These are phyloP conservation scores for Apocynum venetum DNA, from an alignment of 257 asterid species.

Conservation along the genomic window DNA sequence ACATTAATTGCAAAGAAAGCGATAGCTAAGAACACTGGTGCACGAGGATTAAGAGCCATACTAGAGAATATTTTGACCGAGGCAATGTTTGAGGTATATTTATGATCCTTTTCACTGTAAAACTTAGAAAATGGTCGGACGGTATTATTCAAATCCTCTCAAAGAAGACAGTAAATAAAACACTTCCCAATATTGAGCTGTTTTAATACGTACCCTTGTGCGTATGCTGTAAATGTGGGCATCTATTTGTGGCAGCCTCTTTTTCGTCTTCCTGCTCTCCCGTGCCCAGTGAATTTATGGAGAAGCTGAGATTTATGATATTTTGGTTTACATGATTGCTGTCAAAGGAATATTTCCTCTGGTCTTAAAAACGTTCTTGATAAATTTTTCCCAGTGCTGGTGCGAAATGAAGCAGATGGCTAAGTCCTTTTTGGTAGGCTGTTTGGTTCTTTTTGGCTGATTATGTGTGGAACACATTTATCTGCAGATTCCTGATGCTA, in stretches of 20 bases:
- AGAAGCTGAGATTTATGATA: neutral
- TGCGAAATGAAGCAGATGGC: neutral
- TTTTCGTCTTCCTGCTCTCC: neutral
- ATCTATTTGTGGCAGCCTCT: neutral
- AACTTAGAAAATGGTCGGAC: neutral
- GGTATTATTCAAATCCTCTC: neutral
- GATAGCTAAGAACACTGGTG: conserved; percentile 74
- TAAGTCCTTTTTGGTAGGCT: neutral
- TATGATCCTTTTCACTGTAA: neutral
- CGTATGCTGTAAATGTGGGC: neutral
- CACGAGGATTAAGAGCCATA: conserved; percentile 93
- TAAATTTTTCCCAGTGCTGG: neutral
- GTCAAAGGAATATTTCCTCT: neutral
- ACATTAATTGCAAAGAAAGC: conserved; percentile 78
- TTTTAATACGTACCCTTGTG: neutral
- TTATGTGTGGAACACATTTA: neutral
- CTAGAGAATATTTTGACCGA: conserved; percentile 76
- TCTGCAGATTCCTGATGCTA: conserved; percentile 72
- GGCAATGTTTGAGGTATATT: conserved; percentile 87
- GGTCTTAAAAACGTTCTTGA: neutral
- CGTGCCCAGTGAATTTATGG: neutral
- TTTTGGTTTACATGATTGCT: neutral
- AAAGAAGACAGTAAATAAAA: neutral
- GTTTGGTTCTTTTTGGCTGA: neutral
- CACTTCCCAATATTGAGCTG: neutral